Evolutionary conservation across 805 yeast species (phyloP).

Genomic region (Zygosaccharomyces kombuchaensis): DNA sequence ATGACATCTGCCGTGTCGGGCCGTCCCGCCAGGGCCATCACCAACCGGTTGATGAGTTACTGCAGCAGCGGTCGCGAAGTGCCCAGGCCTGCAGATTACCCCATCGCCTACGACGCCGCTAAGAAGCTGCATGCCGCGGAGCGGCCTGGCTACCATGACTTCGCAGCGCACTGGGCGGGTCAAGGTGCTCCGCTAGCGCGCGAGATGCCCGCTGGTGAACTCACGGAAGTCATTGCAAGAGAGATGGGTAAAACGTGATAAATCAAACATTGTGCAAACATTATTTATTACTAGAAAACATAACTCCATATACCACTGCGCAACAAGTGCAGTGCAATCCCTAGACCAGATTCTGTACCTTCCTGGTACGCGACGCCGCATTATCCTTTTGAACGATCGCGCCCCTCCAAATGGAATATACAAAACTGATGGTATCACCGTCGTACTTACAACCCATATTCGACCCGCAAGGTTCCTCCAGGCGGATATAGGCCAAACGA

Average conservation of each 20-base stretch:
- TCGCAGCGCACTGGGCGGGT: constrained; percentile 5
- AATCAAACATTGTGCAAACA: too few species aligned
- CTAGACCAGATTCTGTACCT: neutral
- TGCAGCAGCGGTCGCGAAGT: neutral
- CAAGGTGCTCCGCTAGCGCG: constrained; percentile 4
- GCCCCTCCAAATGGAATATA: constrained; percentile 44
- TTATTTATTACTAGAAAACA: neutral
- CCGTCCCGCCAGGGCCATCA: constrained; percentile 1
- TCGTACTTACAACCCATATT: constrained; percentile 5
- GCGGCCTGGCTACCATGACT: neutral
- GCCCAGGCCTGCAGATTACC: neutral
- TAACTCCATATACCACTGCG: too few species aligned
- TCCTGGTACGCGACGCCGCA: neutral
- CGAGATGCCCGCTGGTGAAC: neutral
- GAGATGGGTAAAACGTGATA: neutral
- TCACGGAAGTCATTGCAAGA: neutral
- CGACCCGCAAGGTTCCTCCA: constrained; percentile 40
- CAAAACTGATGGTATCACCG: constrained; percentile 36
- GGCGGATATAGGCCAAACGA: constrained; percentile 40
- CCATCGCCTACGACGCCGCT: neutral
- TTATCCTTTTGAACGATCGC: constrained; percentile 32
- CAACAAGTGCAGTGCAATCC: too few species aligned
- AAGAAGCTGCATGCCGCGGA: constrained; percentile 2
- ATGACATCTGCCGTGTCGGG: neutral
- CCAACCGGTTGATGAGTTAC: neutral